These are phyloP conservation scores for Prunella vulgaris DNA, from an alignment of 257 asterid genomes.

Conservation along the genomic window DNA sequence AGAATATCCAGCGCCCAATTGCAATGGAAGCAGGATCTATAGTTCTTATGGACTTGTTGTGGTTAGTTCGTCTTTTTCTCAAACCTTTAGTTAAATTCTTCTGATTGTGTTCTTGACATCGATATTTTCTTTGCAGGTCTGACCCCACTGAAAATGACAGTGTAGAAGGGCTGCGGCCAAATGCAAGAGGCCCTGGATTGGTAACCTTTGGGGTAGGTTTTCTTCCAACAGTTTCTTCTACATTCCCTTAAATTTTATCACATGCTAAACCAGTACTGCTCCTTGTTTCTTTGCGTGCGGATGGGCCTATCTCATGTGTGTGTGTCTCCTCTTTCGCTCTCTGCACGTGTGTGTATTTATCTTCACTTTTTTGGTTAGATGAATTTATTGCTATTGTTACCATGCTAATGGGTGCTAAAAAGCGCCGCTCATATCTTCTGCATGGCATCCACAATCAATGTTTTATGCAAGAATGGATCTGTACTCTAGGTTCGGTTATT, in stretches of 20 bases:
- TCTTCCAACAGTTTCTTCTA: conserved; percentile 5
- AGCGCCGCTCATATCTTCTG: neutral
- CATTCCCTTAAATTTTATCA: neutral
- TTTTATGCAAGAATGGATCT: neutral
- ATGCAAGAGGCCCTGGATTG: conserved; percentile 99
- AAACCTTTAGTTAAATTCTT: neutral
- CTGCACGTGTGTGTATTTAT: neutral
- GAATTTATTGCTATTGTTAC: neutral
- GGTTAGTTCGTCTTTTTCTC: conserved; percentile 43
- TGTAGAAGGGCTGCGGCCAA: conserved; percentile 96
- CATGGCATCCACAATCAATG: neutral
- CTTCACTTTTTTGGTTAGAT: neutral
- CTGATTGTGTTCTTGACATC: conserved; percentile 13
- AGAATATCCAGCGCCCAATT: conserved; percentile 93
- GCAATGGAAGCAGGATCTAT: conserved; percentile 99
- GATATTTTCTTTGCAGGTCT: conserved; percentile 60
- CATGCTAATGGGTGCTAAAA: neutral
- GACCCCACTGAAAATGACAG: conserved; percentile 99
- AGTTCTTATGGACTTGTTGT: conserved; percentile 93
- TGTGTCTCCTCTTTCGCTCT: neutral
- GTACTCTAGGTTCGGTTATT: neutral
- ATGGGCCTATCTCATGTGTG: neutral
- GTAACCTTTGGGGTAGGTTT: conserved; percentile 96
- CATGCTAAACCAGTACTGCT: neutral
- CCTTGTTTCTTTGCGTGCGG: neutral